Base-by-base conservation (phyloP, 371 early-diverging fungal species). In the Rhizoclosmatium hyalinum region DNA sequence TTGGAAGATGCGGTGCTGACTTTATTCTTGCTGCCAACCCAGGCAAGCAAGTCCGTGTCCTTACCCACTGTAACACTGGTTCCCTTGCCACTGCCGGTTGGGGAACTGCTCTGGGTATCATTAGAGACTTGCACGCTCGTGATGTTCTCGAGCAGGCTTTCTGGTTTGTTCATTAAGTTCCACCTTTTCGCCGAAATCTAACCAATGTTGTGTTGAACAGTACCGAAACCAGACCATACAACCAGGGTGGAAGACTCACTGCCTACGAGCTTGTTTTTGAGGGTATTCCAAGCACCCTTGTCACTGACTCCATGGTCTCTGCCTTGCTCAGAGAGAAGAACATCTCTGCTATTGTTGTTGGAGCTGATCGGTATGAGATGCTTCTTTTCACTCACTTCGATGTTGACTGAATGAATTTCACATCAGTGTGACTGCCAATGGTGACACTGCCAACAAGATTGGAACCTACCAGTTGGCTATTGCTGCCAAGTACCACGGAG, bases 401-500 rank as follows among this genome's bases (percentile, higher is more conserved):
- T 50, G 50, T 17, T 17, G 12, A 12, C 8, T 14, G 41, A 10
- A 10, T 32, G 66, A 44, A 50, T 64, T 19, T 54, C 14, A 12
- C 56, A 42, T 3, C 42, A 84, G 85, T 12, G 96, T 98, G 0
- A 95, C 97, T 12, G 91, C 92, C 44, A 98, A 97, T 74, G 98
- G 98, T 46, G 98, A 98, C 77, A 98, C 98, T 0, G 97, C 98
- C 65, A 98, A 98, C 86, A 98, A 98, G 85, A 96, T 98, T 65
- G 98, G 98, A 41, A 98, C 97, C 1, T 97, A 96, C 79, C 97
- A 97, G 79, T 84, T 97, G 69, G 96, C 98, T 53, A 93, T 97
- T 68, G 84, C 93, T 1, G 97, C 98, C 12, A 88, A 86, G 62
- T 87, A 92, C 80, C 96, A 97, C 79, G 88, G 87, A n/a, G 89